Conservation (phyloP, 331 rosid species). For the Phaseolus coccineus region DNA sequence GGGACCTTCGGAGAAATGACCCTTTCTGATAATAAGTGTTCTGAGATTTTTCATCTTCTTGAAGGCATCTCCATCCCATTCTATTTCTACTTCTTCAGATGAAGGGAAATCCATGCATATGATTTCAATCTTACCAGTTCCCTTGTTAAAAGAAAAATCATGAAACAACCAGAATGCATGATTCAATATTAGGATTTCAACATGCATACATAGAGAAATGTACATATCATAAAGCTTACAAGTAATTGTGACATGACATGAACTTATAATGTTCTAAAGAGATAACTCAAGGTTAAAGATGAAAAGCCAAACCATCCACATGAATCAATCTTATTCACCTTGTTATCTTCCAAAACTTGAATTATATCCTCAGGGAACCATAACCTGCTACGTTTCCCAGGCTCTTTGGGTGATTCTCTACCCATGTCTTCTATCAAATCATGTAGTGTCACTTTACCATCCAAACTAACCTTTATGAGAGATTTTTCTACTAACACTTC, state of each 20-base stretch:
- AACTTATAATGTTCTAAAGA: background rate
- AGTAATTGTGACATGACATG: background rate
- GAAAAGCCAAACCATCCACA: background rate
- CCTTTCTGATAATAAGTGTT: background rate
- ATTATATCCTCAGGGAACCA: constrained; percentile 42
- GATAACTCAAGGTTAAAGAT: background rate
- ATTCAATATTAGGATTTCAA: background rate
- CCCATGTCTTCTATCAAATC: background rate
- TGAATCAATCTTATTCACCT: background rate
- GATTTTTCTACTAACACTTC: background rate
- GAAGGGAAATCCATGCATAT: background rate
- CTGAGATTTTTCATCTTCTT: background rate
- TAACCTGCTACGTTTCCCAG: constrained; percentile 43
- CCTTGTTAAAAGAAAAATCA: background rate
- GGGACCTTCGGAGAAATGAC: background rate
- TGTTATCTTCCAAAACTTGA: constrained; percentile 25
- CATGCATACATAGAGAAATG: background rate
- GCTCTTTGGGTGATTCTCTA: constrained; percentile 26
- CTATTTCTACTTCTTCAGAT: background rate
- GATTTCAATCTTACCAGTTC: background rate
- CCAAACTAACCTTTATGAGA: background rate
- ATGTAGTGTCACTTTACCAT: background rate
- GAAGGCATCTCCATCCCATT: background rate
- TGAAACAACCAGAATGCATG: background rate
- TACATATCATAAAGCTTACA: background rate